Base-by-base conservation (phyloP, 495 filamentous ascomycete species). In the Penicillium pancosmium region DNA sequence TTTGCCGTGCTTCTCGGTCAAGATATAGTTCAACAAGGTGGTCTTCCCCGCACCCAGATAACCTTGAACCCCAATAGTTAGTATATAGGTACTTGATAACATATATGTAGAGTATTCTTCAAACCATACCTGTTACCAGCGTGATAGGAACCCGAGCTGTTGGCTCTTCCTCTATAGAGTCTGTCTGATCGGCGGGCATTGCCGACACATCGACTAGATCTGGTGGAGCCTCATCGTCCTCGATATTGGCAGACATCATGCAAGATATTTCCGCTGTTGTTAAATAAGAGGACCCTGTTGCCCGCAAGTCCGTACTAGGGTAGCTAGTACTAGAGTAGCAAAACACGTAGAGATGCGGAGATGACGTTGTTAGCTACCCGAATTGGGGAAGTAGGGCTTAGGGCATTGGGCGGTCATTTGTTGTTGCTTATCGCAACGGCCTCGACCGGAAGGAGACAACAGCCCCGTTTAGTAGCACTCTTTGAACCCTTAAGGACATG, bases 1-100 rank as follows among this genome's bases (percentile, higher is more conserved):
- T 80, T 97, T 98, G 68, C 93, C 93, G 82, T 98, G 94, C 54
- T 91, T 86, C 60, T 92, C 92, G 19, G 86, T 92, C 36, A 98
- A 80, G 44, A 98, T 97, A 71, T 98, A 95, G 68, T 98, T 98
- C 47, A 98, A 78, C 7, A 98, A 77, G 0, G 95, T 98, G 0
- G 93, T 98, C 72, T 98, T 98, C 18, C 94, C 94, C 23, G 94
- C 90, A 33, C 94, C 94, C 16, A 98, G 84, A 64, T 98, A 98
- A 8, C 86, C 86, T 88, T 16, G 0, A 25, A 19, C 13, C 3
- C 3, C 15, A 3, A 11, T 18, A 15, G 9, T 27, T 34, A 21
- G 38, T 8, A 33, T 16, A 0, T 23, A 23, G 23, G 2, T 4
- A 38, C 64, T 49, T 55, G 19, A 49, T 16, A 5, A 11, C 13